These are phyloP conservation scores for Thuja plicata DNA, from an alignment of 83 land plant genomes.

Conservation along the genomic window DNA sequence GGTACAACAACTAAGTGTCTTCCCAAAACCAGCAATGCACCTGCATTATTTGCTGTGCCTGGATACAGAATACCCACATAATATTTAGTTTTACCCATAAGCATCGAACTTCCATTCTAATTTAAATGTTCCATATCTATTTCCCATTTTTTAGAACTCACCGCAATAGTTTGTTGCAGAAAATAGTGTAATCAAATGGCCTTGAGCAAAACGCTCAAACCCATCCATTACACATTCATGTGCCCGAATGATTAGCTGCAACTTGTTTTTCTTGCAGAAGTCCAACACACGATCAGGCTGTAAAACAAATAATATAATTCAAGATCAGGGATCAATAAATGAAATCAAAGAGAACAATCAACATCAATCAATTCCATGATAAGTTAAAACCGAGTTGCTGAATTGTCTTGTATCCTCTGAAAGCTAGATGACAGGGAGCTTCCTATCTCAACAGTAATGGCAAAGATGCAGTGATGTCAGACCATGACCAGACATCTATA, in stretches of 20 bases:
- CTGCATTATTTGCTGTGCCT: constrained; percentile 95
- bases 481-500: not conserved
- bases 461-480: not conserved
- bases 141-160: constrained; percentile 15
- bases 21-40: constrained; percentile 80
- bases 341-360: not conserved
- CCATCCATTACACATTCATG: constrained; percentile 99
- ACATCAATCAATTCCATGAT: not conserved
- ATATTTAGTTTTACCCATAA: not conserved
- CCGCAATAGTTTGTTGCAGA: constrained; percentile 97
- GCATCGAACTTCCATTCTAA: not conserved
- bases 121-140: not conserved
- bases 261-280: constrained; percentile 85
- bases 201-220: constrained; percentile 95
- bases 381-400: not conserved
- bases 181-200: constrained; percentile 87
- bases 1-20: constrained; percentile 82
- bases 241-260: constrained; percentile 91
- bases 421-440: not conserved
- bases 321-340: not conserved
- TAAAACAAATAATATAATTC: constrained; percentile 15
- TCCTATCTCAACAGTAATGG: not conserved
- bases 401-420: constrained; percentile 1
- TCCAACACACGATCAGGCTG: constrained; percentile 96
- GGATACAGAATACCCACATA: constrained; percentile 7